phyloP scores from a whole-genome alignment of 2,329 filamentous ascomycete genomes.

The Aspergillus sp. region DNA sequence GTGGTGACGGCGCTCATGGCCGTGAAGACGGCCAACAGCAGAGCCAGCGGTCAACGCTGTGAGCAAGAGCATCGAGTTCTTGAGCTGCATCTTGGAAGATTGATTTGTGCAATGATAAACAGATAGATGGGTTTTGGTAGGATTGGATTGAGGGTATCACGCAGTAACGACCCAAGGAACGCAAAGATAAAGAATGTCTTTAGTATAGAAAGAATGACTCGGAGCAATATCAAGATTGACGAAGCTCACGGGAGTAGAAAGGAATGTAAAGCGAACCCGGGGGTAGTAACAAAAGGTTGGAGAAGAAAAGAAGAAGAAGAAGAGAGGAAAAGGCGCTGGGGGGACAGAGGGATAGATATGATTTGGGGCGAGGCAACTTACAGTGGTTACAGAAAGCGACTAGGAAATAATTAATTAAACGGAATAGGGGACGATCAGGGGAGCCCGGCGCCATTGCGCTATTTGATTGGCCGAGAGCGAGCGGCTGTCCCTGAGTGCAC shows the following conservation, averaged over 20 bases:
- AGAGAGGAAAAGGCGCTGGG: background rate
- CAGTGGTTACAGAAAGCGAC: too few species aligned
- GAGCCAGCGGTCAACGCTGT: conserved; percentile 33
- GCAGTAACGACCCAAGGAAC: background rate
- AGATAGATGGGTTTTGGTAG: background rate
- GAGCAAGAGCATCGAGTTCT: conserved; percentile 31
- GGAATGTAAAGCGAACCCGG: background rate
- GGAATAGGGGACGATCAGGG: conserved; percentile 17
- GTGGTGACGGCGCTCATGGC: conserved; percentile 34
- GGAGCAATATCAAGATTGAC: background rate
- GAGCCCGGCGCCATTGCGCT: background rate
- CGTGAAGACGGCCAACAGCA: conserved; percentile 31
- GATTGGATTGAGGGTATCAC: background rate
- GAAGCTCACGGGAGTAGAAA: background rate
- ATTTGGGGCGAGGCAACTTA: too few species aligned
- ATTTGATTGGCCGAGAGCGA: conserved; percentile 7
- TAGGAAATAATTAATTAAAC: background rate
- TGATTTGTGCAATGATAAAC: background rate
- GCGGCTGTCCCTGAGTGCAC: conserved; percentile 12
- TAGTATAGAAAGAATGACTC: background rate
- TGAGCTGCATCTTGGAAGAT: conserved; percentile 31
- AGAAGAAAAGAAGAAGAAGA: background rate
- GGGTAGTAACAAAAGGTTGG: background rate
- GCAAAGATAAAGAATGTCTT: background rate
- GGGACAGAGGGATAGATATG: background rate